Evolutionary conservation across 2,329 filamentous ascomycete genomes (phyloP), one percentile per base, ranked within the genome.

Genomic region (Coniochaeta ligniaria): DNA sequence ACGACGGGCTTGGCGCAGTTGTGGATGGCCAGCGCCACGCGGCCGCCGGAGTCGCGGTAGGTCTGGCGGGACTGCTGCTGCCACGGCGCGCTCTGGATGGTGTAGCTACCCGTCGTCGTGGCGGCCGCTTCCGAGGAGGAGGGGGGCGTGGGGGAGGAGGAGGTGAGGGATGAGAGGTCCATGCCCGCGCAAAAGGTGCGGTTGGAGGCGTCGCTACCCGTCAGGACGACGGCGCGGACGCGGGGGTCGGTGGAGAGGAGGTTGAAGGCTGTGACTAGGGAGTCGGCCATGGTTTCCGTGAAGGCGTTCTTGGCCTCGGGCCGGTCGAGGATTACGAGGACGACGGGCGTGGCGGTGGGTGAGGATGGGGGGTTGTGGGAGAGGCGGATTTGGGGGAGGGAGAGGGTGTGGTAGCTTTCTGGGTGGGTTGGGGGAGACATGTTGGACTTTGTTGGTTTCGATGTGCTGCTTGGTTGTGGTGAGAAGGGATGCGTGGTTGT

Each of bases 231-330:
- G 65, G 73, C 75, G 57, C 78, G 79, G 17, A 86, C 83, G 47
- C 84, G 79, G 2, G 76, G 73, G 71, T 86, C 84, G 31, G 71
- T 61, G 28, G 82, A 81, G 31, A 86, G 74, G 9, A 79, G 69
- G 59, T 72, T 69, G 68, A 83, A 82, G 54, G 82, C 83, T 3
- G 73, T 65, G 61, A 84, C 80, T 33, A 91, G 77, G 66, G 88
- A 86, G 17, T 73, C 68, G 66, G 82, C 81, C 85, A 91, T 90
- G 16, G 73, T 76, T 22, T 79, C 75, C 3, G 86, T 90, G 73
- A 91, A 90, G 62, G 85, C 87, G 80, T 91, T 91, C 74, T 86
- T 79, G 62, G 84, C 84, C 12, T 75, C 72, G 0, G 88, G 88
- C 20, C 89, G 83, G 74, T 88, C 79, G 45, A 91, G 80, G 2